phyloP scores from a whole-genome alignment of 192 early-diverging fungal genomes.

The Phycomyces blakesleeanus region DNA sequence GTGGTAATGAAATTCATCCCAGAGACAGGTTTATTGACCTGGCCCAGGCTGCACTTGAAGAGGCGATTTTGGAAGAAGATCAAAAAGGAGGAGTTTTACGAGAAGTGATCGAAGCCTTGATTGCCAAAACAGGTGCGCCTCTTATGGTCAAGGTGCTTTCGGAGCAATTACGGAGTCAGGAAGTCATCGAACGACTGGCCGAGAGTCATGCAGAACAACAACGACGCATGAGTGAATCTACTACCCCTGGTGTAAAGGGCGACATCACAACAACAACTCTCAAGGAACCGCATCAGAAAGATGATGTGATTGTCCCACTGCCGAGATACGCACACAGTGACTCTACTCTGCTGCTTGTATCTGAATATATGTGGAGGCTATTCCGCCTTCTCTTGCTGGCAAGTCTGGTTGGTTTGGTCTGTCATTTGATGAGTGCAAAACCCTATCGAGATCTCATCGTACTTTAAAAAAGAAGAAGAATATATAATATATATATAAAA shows the following conservation, averaged over 20 bases:
- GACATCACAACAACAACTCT: no score
- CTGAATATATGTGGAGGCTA: slow-evolving; percentile 26
- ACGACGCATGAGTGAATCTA: not conserved
- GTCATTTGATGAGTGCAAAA: slow-evolving; percentile 24
- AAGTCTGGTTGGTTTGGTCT: slow-evolving; percentile 19
- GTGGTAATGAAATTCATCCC: no score
- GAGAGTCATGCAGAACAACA: slow-evolving; percentile 20
- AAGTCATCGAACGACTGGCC: slow-evolving; percentile 34
- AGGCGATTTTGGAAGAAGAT: slow-evolving; percentile 31
- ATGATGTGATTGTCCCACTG: not conserved
- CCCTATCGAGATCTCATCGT: slow-evolving; percentile 10
- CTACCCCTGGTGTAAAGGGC: not conserved
- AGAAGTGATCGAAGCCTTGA: slow-evolving; percentile 31
- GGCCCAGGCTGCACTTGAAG: slow-evolving; percentile 32
- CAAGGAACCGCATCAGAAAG: slow-evolving; percentile 1
- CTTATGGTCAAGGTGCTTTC: slow-evolving; percentile 26
- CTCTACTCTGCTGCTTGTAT: slow-evolving; percentile 9
- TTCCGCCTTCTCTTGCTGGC: slow-evolving; percentile 26
- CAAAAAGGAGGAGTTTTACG: slow-evolving; percentile 29
- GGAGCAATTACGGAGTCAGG: slow-evolving; percentile 35
- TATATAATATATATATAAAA: not conserved
- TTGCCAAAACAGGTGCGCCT: slow-evolving; percentile 24
- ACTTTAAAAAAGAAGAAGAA: not conserved
- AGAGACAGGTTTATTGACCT: slow-evolving; percentile 27
- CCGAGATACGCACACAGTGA: not conserved